Conservation (phyloP, 1,284 basidiomycete species). For the Schizophyllum amplum region DNA sequence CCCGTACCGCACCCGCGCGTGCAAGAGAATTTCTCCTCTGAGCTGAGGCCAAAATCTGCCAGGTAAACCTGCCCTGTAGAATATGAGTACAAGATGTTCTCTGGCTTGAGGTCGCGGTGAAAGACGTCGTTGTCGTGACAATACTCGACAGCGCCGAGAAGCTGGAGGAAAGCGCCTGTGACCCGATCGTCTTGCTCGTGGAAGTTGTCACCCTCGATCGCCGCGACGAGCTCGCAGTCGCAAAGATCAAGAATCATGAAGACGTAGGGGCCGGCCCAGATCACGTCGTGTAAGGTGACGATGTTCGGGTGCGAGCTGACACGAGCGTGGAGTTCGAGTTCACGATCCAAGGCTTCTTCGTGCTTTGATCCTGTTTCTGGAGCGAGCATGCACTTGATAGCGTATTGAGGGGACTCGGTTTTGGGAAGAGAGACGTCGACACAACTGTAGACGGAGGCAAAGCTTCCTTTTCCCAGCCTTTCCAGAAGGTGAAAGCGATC, state of each 20-base stretch:
- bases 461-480: constrained; percentile 5
- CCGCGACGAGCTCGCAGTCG: constrained; percentile 26
- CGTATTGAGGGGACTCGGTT: constrained; percentile 27
- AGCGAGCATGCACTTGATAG: constrained; percentile 40
- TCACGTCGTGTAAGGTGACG: constrained; percentile 57
- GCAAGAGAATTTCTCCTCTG: constrained; percentile 49
- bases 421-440: neutral
- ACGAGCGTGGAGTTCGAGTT: constrained; percentile 45
- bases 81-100: constrained; percentile 52
- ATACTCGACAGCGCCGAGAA: constrained; percentile 55
- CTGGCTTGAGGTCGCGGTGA: constrained; percentile 70
- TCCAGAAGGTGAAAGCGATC: neutral
- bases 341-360: constrained; percentile 15
- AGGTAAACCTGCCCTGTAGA: neutral
- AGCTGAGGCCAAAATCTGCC: constrained; percentile 24
- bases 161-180: constrained; percentile 42
- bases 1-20: constrained; percentile 79
- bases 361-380: constrained; percentile 10
- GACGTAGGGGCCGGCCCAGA: constrained; percentile 36
- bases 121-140: constrained; percentile 51
- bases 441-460: neutral
- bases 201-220: constrained; percentile 7
- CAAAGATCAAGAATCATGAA: constrained; percentile 41
- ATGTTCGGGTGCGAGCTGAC: constrained; percentile 58
- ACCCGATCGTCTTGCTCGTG: constrained; percentile 24